Evolutionary conservation across 2,329 filamentous ascomycete species (phyloP).

Genomic region (Claviceps fusiformis): DNA sequence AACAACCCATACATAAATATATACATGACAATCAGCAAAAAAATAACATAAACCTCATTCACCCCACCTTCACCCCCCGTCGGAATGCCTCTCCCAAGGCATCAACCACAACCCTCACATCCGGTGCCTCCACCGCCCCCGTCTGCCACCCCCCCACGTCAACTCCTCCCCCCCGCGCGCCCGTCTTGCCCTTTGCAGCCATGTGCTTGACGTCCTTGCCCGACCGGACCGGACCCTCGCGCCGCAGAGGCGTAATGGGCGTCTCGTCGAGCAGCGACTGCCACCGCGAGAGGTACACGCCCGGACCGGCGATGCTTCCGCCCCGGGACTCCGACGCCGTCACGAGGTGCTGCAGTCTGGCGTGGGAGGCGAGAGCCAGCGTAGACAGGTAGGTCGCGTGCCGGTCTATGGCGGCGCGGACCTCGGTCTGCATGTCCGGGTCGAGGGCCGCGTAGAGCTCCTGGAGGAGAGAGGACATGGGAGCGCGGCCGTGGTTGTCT

Average conservation of each 20-base stretch:
- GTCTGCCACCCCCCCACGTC: constrained; percentile 11
- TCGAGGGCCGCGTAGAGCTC: constrained; percentile 34
- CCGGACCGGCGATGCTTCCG: constrained; percentile 44
- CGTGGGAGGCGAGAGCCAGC: constrained; percentile 38
- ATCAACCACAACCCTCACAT: constrained; percentile 17
- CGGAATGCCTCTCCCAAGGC: constrained; percentile 28
- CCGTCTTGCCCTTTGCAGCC: constrained; percentile 30
- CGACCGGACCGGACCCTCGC: constrained; percentile 36
- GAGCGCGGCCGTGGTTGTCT: too few species aligned
- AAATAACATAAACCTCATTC: too few species aligned
- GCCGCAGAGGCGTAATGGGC: constrained; percentile 46
- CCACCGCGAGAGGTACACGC: constrained; percentile 61
- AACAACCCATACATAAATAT: too few species aligned
- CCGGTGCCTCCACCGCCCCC: constrained; percentile 13
- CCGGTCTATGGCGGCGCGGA: constrained; percentile 41
- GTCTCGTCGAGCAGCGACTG: constrained; percentile 59
- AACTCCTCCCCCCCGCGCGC: constrained; percentile 14
- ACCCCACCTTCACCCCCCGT: constrained; percentile 20
- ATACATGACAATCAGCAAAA: too few species aligned
- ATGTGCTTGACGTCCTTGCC: constrained; percentile 37
- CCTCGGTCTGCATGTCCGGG: constrained; percentile 25
- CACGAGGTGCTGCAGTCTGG: constrained; percentile 44
- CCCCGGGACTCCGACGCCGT: constrained; percentile 17
- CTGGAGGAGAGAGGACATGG: constrained; percentile 26
- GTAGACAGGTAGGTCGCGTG: constrained; percentile 46